phyloP scores from a whole-genome alignment of 129 eudicot genomes.

The Apium graveolens region DNA sequence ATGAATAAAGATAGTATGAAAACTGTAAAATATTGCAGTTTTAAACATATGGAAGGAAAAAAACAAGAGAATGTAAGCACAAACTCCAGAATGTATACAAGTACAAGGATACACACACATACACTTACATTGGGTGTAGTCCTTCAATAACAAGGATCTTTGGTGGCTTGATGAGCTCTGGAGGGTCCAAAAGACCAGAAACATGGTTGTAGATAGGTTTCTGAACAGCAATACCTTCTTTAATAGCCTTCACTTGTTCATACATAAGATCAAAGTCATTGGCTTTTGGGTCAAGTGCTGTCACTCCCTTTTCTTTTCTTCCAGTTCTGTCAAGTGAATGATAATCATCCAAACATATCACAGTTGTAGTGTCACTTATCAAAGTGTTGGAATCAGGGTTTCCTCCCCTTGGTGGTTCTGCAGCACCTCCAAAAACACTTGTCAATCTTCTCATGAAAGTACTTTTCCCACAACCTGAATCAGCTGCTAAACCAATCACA shows the following conservation, averaged over 20 bases:
- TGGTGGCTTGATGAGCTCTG: conserved; percentile 90
- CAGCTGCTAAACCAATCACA: conserved; percentile 93
- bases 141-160: conserved; percentile 96
- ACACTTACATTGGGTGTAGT: conserved; percentile 88
- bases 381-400: conserved; percentile 96
- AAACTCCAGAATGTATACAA: neutral
- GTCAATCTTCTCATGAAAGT: conserved; percentile 96
- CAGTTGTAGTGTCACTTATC: conserved; percentile 87
- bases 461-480: conserved; percentile 96
- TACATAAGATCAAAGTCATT: conserved; percentile 93
- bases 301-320: conserved; percentile 83
- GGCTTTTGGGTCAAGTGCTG: conserved; percentile 91
- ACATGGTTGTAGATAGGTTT: conserved; percentile 95
- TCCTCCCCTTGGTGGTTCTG: conserved; percentile 93
- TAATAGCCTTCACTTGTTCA: conserved; percentile 87
- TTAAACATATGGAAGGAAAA: neutral
- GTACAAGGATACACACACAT: neutral
- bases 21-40: neutral
- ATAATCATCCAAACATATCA: conserved; percentile 86
- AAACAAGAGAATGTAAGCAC: neutral
- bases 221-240: conserved; percentile 59
- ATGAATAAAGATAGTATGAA: neutral
- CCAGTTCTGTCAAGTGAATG: conserved; percentile 92
- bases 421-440: conserved; percentile 96
- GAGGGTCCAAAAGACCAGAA: conserved; percentile 81